Evolutionary conservation across 2,329 filamentous ascomycete species (phyloP).

Genomic region (Aspergillus persii): DNA sequence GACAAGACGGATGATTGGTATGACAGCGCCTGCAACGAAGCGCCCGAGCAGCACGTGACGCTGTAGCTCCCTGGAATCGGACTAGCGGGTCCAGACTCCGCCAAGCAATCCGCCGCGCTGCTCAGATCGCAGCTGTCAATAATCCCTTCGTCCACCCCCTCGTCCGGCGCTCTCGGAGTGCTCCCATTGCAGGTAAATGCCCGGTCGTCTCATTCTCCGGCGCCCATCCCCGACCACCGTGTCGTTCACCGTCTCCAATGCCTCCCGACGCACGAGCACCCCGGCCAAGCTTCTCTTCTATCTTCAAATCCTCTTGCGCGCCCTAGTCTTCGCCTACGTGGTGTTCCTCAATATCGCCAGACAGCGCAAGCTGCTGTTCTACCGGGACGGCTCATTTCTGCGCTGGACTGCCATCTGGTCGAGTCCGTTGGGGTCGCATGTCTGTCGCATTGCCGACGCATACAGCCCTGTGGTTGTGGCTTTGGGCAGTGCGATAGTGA

Average conservation of each 20-base stretch:
- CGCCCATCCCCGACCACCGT: slow-evolving; percentile 81
- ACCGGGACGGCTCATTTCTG: slow-evolving; percentile 23
- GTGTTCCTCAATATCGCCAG: slow-evolving; percentile 37
- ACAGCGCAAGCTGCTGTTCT: slow-evolving; percentile 29
- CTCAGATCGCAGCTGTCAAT: too few species aligned
- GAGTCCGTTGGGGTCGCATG: slow-evolving; percentile 29
- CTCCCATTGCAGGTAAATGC: slow-evolving; percentile 47
- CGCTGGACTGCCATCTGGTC: slow-evolving; percentile 35
- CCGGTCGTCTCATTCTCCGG: slow-evolving; percentile 49
- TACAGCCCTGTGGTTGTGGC: slow-evolving; percentile 45
- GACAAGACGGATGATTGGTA: slow-evolving; percentile 18
- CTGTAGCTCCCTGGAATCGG: slow-evolving; percentile 6
- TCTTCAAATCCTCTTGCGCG: slow-evolving; percentile 45
- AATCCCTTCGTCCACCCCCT: background rate
- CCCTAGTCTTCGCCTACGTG: slow-evolving; percentile 43
- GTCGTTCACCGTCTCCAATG: slow-evolving; percentile 86
- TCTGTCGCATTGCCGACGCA: slow-evolving; percentile 37
- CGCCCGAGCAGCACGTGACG: slow-evolving; percentile 24
- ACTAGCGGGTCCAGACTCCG: slow-evolving; percentile 5
- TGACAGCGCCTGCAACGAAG: slow-evolving; percentile 17
- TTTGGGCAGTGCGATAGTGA: slow-evolving; percentile 36
- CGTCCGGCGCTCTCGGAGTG: background rate
- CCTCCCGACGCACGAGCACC: slow-evolving; percentile 52
- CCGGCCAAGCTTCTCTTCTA: slow-evolving; percentile 46
- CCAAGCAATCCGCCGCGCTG: background rate